A percentile compares a stretch with the other conserved stretches of the same genome.
Conservation (phyloP, 208 protist genomes). For the Leishmania gerbilli region DNA sequence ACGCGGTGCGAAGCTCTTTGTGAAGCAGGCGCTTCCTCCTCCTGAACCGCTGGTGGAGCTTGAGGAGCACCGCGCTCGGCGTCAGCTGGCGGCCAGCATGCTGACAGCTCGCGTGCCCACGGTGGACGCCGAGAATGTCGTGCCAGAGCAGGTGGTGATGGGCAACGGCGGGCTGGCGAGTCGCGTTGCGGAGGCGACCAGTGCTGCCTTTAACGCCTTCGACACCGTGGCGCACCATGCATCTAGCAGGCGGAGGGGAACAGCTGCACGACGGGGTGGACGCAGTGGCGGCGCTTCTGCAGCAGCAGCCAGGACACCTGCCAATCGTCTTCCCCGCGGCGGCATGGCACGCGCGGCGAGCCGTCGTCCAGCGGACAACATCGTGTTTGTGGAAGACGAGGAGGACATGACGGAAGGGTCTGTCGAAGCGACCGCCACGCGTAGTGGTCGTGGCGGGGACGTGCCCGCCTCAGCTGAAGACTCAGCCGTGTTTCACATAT, state of each 20-base stretch:
- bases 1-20: slow-evolving; percentile 16
- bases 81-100: slow-evolving; percentile 29
- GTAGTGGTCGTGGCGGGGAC: not conserved
- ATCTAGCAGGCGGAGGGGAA: slow-evolving; percentile 34
- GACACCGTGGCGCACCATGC: slow-evolving; percentile 52
- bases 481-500: slow-evolving; percentile 49
- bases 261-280: slow-evolving; percentile 16
- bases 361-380: not conserved
- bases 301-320: not conserved
- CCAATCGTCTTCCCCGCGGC: not conserved
- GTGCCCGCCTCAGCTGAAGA: not conserved
- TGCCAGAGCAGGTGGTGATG: slow-evolving; percentile 39
- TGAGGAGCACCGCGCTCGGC: slow-evolving; percentile 22
- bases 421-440: too few relatives aligned
- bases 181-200: slow-evolving; percentile 2
- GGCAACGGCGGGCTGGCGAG: not conserved
- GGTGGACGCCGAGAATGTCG: slow-evolving; percentile 55
- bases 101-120: slow-evolving; percentile 39
- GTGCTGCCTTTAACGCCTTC: slow-evolving; percentile 54
- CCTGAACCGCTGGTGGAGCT: slow-evolving; percentile 43
- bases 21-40: slow-evolving; percentile 37
- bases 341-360: not conserved
- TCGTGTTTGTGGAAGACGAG: not conserved
- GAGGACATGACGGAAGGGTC: not conserved
- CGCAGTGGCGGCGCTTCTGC: not conserved